Base-by-base conservation (phyloP, 805 yeast genomes). In the Pichia nakasei region DNA sequence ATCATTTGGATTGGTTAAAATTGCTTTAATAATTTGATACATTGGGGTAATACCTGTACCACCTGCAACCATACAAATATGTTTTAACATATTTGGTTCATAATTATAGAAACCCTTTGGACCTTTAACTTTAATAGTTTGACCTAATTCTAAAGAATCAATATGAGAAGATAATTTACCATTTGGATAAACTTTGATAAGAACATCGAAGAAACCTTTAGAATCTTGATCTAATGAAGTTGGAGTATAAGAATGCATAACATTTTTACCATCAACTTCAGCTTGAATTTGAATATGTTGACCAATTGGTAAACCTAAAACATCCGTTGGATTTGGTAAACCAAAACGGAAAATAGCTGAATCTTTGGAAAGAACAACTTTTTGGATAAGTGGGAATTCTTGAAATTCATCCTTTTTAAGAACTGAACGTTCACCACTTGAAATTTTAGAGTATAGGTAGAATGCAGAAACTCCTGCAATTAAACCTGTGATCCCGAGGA, bases 1-100 rank as follows among this genome's bases (percentile, higher is more conserved):
- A 65, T 91, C 97, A 17, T 72, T 67, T 21, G 94, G 91, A 60
- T 89, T 78, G 45, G 70, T 67, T 55, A 80, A 79, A 52, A 89
- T 81, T 13, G 94, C 85, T 54, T 85, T 83, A 53, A 89, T 78
- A 53, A 88, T 81, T 69, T 88, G 96, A 65, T 79, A 86, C 96
- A 88, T 88, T 61, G 96, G 96, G 8, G 96, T 83, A 57, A 88
- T 83, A 62, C 97, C 97, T 33, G 97, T 86, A 58, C 97, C 97
- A 53, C 97, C 97, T 35, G 96, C 95, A 52, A 91, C 80, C 97
- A 89, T 89, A 43, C 83, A 87, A 47, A 89, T 72, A 48, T 75
- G 72, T 46, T 72, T 68, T 45, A 76, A 80, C 80, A 82, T 79
- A 66, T 85, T 85, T 53, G 94, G 87, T 42, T 77, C 70, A 67